Evolutionary conservation across 225 moss, liverwort and hornwort genomes (phyloP).

Genomic region (Pseudoscleropodium purum): DNA sequence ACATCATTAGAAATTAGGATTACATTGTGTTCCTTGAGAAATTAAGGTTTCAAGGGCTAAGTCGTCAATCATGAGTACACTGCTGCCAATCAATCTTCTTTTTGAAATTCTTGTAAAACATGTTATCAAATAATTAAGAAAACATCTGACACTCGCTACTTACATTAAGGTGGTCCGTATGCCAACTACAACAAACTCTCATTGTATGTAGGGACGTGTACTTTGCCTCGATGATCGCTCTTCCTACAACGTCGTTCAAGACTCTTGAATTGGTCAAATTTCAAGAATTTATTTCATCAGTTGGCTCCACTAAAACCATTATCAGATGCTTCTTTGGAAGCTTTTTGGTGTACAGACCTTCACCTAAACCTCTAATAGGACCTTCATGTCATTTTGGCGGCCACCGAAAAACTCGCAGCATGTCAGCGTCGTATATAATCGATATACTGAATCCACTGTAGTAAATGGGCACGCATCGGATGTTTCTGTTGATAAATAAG

Average conservation of each 20-base stretch:
- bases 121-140: not conserved
- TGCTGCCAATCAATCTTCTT: not conserved
- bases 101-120: no score
- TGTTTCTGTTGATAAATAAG: slow-evolving; percentile 8
- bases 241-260: not conserved
- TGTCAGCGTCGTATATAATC: not conserved
- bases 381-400: not conserved
- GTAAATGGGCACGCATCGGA: not conserved
- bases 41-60: not conserved
- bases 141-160: no score
- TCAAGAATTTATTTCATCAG: not conserved
- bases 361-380: not conserved
- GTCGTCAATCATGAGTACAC: not conserved
- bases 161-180: no score
- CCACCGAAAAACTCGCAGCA: not conserved
- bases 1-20: not conserved
- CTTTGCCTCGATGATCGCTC: not conserved
- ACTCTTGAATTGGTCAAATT: not conserved
- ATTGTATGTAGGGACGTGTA: not conserved
- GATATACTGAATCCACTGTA: not conserved
- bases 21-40: not conserved
- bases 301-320: no score
- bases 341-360: not conserved
- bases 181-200: not conserved
- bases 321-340: not conserved